These are phyloP conservation scores for Gilbertella persicaria DNA, from an alignment of 371 early-diverging fungal genomes.

Conservation along the genomic window DNA sequence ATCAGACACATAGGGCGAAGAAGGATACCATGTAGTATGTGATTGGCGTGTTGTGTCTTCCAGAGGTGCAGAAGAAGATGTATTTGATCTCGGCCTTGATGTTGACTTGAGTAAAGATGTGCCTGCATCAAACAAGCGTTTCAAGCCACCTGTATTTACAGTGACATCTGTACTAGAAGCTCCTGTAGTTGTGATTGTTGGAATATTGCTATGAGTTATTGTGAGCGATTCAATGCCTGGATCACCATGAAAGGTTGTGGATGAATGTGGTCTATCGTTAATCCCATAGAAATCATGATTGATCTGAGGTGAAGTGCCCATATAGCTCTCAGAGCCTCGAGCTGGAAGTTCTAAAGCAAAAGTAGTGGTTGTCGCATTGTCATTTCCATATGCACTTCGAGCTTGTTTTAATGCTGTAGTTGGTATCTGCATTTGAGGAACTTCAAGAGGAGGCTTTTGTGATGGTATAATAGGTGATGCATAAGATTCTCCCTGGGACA, in stretches of 20 bases:
- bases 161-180: background rate
- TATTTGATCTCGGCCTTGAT: conserved; percentile 36
- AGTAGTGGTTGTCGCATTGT: conserved; percentile 36
- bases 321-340: conserved; percentile 16
- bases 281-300: background rate
- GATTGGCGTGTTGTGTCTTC: conserved; percentile 20
- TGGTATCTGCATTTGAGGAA: conserved; percentile 51
- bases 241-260: background rate
- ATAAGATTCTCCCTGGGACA: background rate
- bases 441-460: conserved; percentile 42
- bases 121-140: conserved; percentile 43
- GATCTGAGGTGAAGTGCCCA: conserved; percentile 8
- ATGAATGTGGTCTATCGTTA: conserved; percentile 7
- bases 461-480: conserved; percentile 42
- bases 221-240: conserved; percentile 1
- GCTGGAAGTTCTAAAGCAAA: conserved; percentile 43
- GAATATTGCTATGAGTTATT: background rate
- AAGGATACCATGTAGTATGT: conserved; percentile 6
- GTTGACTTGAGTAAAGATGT: conserved; percentile 36
- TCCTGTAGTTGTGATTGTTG: background rate
- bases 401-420: conserved; percentile 42
- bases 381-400: conserved; percentile 37
- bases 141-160: conserved; percentile 22
- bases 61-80: conserved; percentile 35
- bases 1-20: conserved; percentile 22